These are phyloP conservation scores for Sporobolomyces roseus DNA, from an alignment of 768 basidiomycete genomes.

Conservation along the genomic window DNA sequence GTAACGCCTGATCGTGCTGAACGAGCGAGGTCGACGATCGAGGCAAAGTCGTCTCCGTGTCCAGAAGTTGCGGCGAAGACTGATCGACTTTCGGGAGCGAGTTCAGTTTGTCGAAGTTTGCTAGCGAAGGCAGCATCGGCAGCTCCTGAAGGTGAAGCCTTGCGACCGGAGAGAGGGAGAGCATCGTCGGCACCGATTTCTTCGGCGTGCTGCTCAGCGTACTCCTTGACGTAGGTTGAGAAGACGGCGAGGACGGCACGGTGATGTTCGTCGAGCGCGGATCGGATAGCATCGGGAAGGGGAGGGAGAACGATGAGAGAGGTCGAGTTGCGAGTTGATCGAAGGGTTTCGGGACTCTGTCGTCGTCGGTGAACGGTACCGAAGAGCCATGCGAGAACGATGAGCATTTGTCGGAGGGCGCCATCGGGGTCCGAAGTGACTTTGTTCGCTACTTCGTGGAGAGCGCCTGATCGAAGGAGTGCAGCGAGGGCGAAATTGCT, in stretches of 20 bases:
- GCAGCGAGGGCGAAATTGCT: constrained; percentile 64
- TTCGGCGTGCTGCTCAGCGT: constrained; percentile 51
- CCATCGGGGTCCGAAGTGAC: constrained; percentile 48
- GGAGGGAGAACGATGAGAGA: constrained; percentile 61
- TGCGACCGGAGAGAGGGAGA: constrained; percentile 56
- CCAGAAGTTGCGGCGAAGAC: constrained; percentile 67
- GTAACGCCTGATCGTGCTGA: constrained; percentile 58
- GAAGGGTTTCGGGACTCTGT: constrained; percentile 52
- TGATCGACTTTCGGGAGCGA: constrained; percentile 56
- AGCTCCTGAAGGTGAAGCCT: constrained; percentile 43
- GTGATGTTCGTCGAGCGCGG: constrained; percentile 55
- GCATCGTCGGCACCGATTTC: constrained; percentile 53
- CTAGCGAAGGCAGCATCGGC: constrained; percentile 47
- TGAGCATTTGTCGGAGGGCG: constrained; percentile 57
- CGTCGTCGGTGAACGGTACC: constrained; percentile 59
- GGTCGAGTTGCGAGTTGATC: constrained; percentile 53
- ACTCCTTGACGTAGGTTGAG: constrained; percentile 57
- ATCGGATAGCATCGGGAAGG: constrained; percentile 52
- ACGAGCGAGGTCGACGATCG: constrained; percentile 56
- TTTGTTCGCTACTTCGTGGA: constrained; percentile 58
- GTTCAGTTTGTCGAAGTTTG: constrained; percentile 52
- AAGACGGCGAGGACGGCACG: constrained; percentile 58
- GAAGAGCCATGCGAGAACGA: constrained; percentile 64
- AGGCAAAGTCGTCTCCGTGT: constrained; percentile 58
- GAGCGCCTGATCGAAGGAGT: constrained; percentile 58